Conservation (phyloP, 805 yeast species). For the Candida suzukii region DNA sequence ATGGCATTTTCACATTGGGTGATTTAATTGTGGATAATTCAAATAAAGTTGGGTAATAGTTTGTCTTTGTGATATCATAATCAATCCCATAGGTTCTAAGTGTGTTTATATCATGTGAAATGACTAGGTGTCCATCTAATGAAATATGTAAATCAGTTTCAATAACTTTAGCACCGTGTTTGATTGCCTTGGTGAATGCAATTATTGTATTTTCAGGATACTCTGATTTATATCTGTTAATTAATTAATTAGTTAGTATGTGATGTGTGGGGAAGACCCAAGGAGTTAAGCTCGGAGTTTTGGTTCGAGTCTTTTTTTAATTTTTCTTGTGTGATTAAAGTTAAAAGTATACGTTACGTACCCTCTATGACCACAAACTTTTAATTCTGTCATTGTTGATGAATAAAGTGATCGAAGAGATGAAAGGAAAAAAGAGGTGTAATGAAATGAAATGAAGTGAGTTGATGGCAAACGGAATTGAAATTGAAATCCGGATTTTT, state of each 20-base stretch:
- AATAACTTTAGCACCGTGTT: conserved; percentile 25
- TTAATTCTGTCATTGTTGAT: neutral
- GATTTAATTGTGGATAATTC: conserved; percentile 20
- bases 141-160: conserved; percentile 31
- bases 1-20: conserved; percentile 27
- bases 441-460: too few relatives aligned
- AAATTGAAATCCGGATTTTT: too few relatives aligned
- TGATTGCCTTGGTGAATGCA: conserved; percentile 27
- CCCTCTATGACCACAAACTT: conserved; percentile 21
- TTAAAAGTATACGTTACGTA: too few relatives aligned
- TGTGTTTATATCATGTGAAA: conserved; percentile 29
- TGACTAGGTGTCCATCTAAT: conserved; percentile 23
- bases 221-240: conserved; percentile 14
- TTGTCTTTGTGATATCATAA: conserved; percentile 17
- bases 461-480: too few relatives aligned
- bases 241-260: neutral
- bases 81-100: conserved; percentile 25
- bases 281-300: too few relatives aligned
- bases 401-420: neutral
- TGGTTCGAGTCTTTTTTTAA: too few relatives aligned
- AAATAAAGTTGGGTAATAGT: conserved; percentile 20
- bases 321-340: too few relatives aligned
- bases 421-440: too few relatives aligned
- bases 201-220: conserved; percentile 31
- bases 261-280: neutral